Evolutionary conservation across 352 stramenopile genomes (phyloP).

Genomic region (Phytopythium delawarense): DNA sequence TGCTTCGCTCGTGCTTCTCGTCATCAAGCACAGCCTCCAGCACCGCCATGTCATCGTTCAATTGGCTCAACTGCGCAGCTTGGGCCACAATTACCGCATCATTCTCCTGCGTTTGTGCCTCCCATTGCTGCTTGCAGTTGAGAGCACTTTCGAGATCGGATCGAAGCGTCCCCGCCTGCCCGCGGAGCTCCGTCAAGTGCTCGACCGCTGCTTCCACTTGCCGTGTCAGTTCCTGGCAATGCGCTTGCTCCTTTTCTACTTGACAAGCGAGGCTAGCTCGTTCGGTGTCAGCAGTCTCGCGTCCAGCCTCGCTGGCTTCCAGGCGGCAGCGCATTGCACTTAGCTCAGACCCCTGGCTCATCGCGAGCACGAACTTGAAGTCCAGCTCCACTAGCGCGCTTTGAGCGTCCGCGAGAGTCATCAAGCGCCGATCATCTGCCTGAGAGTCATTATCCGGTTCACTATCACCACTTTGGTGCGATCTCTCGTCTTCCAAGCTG

Average conservation of each 20-base stretch:
- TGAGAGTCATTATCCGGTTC: neutral
- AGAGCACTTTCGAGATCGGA: conserved; percentile 1
- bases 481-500: conserved; percentile 10
- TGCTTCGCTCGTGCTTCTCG: neutral
- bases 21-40: neutral
- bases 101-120: neutral
- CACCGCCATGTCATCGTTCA: neutral
- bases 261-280: neutral
- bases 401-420: neutral
- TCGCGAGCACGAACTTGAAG: neutral
- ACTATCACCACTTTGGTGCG: neutral
- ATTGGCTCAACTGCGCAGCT: neutral
- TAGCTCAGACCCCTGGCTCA: neutral
- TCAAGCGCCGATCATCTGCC: neutral
- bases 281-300: neutral
- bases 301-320: neutral
- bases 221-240: conserved; percentile 1
- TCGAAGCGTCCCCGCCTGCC: neutral
- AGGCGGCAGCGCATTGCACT: neutral
- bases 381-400: neutral
- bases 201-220: neutral
- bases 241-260: neutral
- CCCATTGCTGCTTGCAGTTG: neutral
- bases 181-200: neutral
- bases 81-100: neutral